Evolutionary conservation across 2,329 filamentous ascomycete species (phyloP).

Genomic region (Colletotrichum zoysiae): DNA sequence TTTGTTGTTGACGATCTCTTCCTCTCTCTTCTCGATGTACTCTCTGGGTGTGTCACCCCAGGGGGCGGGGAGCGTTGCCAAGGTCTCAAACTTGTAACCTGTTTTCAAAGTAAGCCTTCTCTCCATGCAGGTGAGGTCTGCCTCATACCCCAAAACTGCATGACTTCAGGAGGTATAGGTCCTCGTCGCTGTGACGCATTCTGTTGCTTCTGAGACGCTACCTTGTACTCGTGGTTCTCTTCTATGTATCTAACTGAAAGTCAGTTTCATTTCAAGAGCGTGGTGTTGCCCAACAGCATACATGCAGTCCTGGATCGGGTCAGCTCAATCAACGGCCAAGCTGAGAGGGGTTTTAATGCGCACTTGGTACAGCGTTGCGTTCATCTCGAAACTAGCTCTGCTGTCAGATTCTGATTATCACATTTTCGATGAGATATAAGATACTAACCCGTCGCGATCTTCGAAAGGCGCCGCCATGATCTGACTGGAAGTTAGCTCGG

Average conservation of each 20-base stretch:
- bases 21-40: constrained; percentile 81
- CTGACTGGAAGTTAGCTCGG: constrained; percentile 57
- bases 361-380: constrained; percentile 91
- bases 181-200: constrained; percentile 59
- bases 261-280: constrained; percentile 37
- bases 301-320: constrained; percentile 63
- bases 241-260: constrained; percentile 82
- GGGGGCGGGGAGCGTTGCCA: constrained; percentile 79
- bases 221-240: constrained; percentile 84
- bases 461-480: constrained; percentile 90
- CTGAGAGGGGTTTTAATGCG: constrained; percentile 47
- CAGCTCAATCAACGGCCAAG: constrained; percentile 38
- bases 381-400: constrained; percentile 87
- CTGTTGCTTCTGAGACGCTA: constrained; percentile 71
- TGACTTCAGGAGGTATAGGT: constrained; percentile 77
- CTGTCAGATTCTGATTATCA: neutral
- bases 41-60: constrained; percentile 81
- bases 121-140: constrained; percentile 25
- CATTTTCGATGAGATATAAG: neutral
- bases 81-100: constrained; percentile 97
- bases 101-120: constrained; percentile 22
- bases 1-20: constrained; percentile 84
- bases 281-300: constrained; percentile 50
- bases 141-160: constrained; percentile 87
- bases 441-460: constrained; percentile 77